Percentiles rank a stretch among this genome's conserved stretches.
Evolutionary conservation across 179 eudicot species (phyloP).

Genomic region (Amaranthus tricolor): DNA sequence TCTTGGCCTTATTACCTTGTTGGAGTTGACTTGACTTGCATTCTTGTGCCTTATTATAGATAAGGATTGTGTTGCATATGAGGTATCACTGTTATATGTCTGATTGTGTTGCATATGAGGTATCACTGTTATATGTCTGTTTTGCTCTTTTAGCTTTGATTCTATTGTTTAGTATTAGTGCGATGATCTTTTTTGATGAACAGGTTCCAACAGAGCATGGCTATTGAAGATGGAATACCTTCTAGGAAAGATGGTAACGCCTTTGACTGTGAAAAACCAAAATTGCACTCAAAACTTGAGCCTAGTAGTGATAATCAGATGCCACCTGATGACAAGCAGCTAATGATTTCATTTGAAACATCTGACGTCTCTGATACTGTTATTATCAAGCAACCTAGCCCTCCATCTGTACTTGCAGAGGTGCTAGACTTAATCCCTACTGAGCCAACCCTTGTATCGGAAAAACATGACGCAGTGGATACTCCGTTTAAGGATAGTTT

Average conservation of each 20-base stretch:
- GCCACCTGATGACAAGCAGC: conserved; percentile 45
- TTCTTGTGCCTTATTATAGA: no score
- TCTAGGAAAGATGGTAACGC: conserved; percentile 35
- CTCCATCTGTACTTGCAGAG: conserved; percentile 81
- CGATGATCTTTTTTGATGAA: conserved; percentile 26
- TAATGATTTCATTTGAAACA: conserved; percentile 84
- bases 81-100: background rate
- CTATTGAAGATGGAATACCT: conserved; percentile 40
- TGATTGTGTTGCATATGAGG: no score
- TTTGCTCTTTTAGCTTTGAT: background rate
- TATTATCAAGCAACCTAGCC: conserved; percentile 83
- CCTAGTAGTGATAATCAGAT: conserved; percentile 34
- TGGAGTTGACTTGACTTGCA: no score
- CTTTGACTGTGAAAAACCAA: conserved; percentile 35
- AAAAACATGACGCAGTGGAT: conserved; percentile 36
- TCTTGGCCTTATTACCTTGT: no score
- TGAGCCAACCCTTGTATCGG: conserved; percentile 35
- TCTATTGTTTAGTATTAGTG: conserved; percentile 13
- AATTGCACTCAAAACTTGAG: conserved; percentile 32
- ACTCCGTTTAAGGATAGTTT: conserved; percentile 49
- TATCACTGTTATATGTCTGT: background rate
- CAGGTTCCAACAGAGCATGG: conserved; percentile 42
- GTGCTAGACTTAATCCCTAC: conserved; percentile 74
- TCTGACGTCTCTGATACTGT: conserved; percentile 50
- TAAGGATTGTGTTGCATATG: no score